Base-by-base conservation (phyloP, 2,329 filamentous ascomycete genomes). In the Fusarium haematococcum region DNA sequence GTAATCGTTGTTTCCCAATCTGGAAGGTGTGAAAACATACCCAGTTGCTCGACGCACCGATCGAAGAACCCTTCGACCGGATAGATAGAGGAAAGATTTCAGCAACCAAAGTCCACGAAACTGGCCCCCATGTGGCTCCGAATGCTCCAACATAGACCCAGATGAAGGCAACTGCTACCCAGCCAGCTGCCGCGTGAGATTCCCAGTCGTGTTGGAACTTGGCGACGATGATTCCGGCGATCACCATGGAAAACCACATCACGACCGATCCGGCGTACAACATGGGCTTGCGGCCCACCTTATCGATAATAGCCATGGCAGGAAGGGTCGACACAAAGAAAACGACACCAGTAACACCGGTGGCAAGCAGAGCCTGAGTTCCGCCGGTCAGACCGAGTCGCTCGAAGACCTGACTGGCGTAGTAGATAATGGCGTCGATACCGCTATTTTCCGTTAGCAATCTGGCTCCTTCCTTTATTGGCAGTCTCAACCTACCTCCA, bases 291-390 rank as follows among this genome's bases (percentile, higher is more conserved):
- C 84, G 81, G 6, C 84, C 84, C 6, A 85, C 81, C 10, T 82
- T 81, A 43, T 86, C 84, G 33, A 85, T 85, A 3, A 86, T 77
- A 25, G 71, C 78, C 80, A 82, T 82, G 2, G 80, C 77, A 1
- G 81, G 81, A 3, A 82, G 65, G 5, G 81, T 82, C 50, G 69
- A 77, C 9, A 81, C 69, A 75, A 93, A 91, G 87, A 93, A 92
- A 61, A 90, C 89, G 39, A 94, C 91, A 5, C 92, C 92, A 6
- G 92, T 91, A 0, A 94, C 92, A 10, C 92, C 92, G 0, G 92
- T 94, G 0, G 92, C 92, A 10, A 94, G 85, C 1, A 94, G 86
- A 14, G 87, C 86, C 6, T 87, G 88, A 63, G 88, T 92, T 27
- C 88, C 89, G 6, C 89, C 89, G 1, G 82, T 86, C 16, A 93